These are phyloP conservation scores for Kodamaea sp. DNA, from an alignment of 1,139 yeast genomes.

Conservation along the genomic window DNA sequence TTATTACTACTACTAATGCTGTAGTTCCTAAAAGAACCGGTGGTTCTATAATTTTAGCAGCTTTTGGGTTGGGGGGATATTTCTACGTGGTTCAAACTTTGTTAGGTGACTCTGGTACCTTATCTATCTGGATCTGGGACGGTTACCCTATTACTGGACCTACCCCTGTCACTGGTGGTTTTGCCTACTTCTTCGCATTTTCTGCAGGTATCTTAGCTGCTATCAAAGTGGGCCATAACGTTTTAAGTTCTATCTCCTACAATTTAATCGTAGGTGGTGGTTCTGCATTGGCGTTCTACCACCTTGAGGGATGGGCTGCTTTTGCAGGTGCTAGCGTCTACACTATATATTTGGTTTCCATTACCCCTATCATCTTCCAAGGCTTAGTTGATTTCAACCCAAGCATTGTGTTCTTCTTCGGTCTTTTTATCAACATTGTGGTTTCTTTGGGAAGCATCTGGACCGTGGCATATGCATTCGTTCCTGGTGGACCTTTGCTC, in stretches of 20 bases:
- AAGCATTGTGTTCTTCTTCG: conserved; percentile 56
- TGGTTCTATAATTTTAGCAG: conserved; percentile 51
- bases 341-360: conserved; percentile 60
- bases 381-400: conserved; percentile 61
- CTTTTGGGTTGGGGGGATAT: conserved; percentile 76
- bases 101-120: conserved; percentile 80
- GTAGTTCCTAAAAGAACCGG: conserved; percentile 23
- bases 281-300: conserved; percentile 52
- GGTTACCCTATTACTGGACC: conserved; percentile 91
- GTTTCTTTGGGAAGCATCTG: conserved; percentile 83
- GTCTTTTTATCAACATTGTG: conserved; percentile 56
- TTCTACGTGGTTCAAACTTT: conserved; percentile 73
- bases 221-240: conserved; percentile 25
- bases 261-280: conserved; percentile 44
- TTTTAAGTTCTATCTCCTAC: conserved; percentile 28
- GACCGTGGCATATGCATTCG: conserved; percentile 98
- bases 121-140: conserved; percentile 91
- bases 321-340: conserved; percentile 73
- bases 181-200: conserved; percentile 62
- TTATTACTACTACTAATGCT: conserved; percentile 9
- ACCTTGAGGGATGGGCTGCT: conserved; percentile 75
- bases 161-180: conserved; percentile 85
- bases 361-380: conserved; percentile 65
- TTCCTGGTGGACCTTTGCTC: conserved; percentile 85
- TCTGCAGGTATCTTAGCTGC: conserved; percentile 51